A percentile compares a stretch with the other conserved stretches of the same genome.
phyloP scores from a whole-genome alignment of 2,329 filamentous ascomycete genomes.

The Aplosporella prunicola region DNA sequence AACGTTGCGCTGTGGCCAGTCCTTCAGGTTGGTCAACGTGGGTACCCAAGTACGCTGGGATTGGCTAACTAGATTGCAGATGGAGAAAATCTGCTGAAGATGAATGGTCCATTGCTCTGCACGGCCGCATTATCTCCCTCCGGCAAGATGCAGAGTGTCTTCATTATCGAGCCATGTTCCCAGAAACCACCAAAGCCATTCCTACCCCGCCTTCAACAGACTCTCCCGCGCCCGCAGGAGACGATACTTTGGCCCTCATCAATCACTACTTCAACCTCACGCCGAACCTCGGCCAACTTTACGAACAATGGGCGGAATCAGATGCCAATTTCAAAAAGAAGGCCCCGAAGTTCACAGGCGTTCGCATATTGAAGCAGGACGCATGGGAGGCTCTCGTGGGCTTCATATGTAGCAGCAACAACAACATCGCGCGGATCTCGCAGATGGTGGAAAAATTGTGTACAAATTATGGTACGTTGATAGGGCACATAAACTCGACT shows the following conservation, averaged over 20 bases:
- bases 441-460: slow-evolving; percentile 97
- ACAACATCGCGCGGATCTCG: slow-evolving; percentile 90
- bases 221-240: slow-evolving; percentile 32
- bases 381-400: slow-evolving; percentile 89
- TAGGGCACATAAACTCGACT: slow-evolving; percentile 60
- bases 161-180: slow-evolving; percentile 65
- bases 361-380: slow-evolving; percentile 88
- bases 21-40: slow-evolving; percentile 53
- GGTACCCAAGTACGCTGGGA: neutral
- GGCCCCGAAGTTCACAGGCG: slow-evolving; percentile 78
- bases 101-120: slow-evolving; percentile 83
- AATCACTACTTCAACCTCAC: slow-evolving; percentile 79
- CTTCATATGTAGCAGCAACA: slow-evolving; percentile 98
- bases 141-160: slow-evolving; percentile 71
- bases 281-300: slow-evolving; percentile 66
- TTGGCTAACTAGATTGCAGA: slow-evolving; percentile 33
- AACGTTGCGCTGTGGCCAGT: slow-evolving; percentile 87
- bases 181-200: slow-evolving; percentile 22
- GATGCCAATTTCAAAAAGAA: slow-evolving; percentile 85
- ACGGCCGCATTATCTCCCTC: slow-evolving; percentile 74
- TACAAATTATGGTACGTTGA: slow-evolving; percentile 66
- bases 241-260: slow-evolving; percentile 68
- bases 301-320: slow-evolving; percentile 74
- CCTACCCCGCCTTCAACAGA: slow-evolving; percentile 30
- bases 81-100: slow-evolving; percentile 75